phyloP scores from a whole-genome alignment of 331 rosid genomes.

The Cydonia oblonga region DNA sequence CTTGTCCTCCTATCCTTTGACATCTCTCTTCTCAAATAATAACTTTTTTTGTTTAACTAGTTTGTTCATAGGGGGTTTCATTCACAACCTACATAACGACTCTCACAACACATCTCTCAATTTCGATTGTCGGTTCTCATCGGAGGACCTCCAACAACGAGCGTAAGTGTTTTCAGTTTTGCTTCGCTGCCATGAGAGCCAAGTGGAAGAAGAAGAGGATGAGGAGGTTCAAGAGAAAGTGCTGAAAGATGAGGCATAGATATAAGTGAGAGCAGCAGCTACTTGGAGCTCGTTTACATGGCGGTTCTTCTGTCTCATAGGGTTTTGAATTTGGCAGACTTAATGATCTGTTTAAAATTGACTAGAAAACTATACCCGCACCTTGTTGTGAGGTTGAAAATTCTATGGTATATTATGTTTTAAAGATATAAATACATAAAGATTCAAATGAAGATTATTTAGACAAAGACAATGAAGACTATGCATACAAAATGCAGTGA shows the following conservation, averaged over 20 bases:
- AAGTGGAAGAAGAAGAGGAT: conserved; percentile 97
- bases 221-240: conserved; percentile 95
- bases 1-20: no score
- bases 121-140: background rate
- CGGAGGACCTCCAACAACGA: background rate
- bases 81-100: background rate
- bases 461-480: no score
- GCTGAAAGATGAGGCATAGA: conserved; percentile 98
- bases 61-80: no score
- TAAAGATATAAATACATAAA: no score
- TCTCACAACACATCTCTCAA: background rate
- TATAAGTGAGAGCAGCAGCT: conserved; percentile 43
- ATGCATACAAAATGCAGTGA: no score
- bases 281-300: background rate
- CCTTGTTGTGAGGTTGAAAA: no score
- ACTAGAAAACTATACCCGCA: background rate
- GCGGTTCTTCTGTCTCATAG: background rate
- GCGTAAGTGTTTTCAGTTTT: background rate
- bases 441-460: no score
- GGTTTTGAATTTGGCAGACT: background rate
- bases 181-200: conserved; percentile 23
- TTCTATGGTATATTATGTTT: no score
- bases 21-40: no score
- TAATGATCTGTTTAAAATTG: background rate
- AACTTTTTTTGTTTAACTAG: no score